Base-by-base conservation (phyloP, 768 basidiomycete genomes). In the Pisolithus orientalis region DNA sequence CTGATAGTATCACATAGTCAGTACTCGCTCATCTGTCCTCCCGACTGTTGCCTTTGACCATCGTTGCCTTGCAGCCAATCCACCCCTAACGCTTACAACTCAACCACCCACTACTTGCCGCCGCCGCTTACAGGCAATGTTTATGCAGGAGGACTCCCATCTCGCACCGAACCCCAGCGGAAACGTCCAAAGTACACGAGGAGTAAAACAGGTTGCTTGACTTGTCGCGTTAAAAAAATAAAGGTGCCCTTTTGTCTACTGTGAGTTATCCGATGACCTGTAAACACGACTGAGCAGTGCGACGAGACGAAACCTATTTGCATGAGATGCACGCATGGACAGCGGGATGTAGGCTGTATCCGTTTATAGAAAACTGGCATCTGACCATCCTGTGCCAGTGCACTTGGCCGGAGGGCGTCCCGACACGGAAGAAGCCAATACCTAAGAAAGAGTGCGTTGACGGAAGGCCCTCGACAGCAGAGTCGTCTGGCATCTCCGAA, bases 101-200 rank as follows among this genome's bases (percentile, higher is more conserved):
- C 73, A 54, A 64, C 72, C 39, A 65, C 61, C 57, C 77, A 80
- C 55, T 73, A 74, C 48, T 59, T 70, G 51, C 62, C 57, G 1
- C 50, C 67, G 7, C 67, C 68, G 53, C n/a, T 53, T 3, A 42
- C 51, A 34, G 67, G 69, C 25, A 72, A 74, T 59, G 68, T 69
- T 55, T 82, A 84, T 55, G 68, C 77, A 43, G 72, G 79, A 52
- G 32, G 32, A 0, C 64, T 75, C 10, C 71, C 77, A 24, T 67
- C 77, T 50, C 76, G 78, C 48, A 70, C 69, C 34, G 86, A 75
- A 25, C 62, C 75, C 14, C 75, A 75, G 61, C 79, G 89, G 53
- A 90, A 90, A 66, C 85, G 90, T 34, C 90, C 90, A 46, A 96
- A 96, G 75, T 94, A 94, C 61, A 92, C 90, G 56, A 81, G 94